Conservation (phyloP, 169 alveolate genomes). For the Plasmodium ovale region DNA sequence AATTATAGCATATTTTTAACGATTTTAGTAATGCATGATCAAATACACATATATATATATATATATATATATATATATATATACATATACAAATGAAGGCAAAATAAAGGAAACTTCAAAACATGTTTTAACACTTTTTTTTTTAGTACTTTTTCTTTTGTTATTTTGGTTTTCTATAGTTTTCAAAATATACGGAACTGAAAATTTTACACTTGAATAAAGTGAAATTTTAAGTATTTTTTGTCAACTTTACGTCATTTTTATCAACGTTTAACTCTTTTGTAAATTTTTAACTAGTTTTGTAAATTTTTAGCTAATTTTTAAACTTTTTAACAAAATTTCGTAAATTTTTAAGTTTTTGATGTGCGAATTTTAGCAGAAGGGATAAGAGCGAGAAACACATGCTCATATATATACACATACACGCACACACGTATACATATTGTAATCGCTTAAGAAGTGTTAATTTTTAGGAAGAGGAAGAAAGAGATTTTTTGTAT, state of each 20-base stretch:
- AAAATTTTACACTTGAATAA: too few species aligned
- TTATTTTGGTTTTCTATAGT: background rate
- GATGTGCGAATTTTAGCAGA: background rate
- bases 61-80: too few species aligned
- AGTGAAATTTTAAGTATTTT: too few species aligned
- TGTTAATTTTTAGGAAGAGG: background rate
- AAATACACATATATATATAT: background rate
- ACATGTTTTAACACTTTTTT: background rate
- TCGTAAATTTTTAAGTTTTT: too few species aligned
- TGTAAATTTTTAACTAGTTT: too few species aligned
- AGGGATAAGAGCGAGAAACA: background rate
- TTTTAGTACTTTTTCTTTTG: background rate
- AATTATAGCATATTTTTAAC: background rate
- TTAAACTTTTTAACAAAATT: background rate
- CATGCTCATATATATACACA: background rate
- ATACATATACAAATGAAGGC: background rate
- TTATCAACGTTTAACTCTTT: too few species aligned
- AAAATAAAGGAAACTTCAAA: background rate
- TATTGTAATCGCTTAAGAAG: background rate
- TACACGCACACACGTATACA: background rate
- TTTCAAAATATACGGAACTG: background rate
- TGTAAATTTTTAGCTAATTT: background rate
- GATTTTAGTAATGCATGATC: background rate
- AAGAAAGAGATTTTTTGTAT: background rate
- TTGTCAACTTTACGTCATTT: too few species aligned